Evolutionary conservation across 2,329 filamentous ascomycete genomes (phyloP), one percentile per base, ranked within the genome.

Genomic region (Epichloe amarillans): DNA sequence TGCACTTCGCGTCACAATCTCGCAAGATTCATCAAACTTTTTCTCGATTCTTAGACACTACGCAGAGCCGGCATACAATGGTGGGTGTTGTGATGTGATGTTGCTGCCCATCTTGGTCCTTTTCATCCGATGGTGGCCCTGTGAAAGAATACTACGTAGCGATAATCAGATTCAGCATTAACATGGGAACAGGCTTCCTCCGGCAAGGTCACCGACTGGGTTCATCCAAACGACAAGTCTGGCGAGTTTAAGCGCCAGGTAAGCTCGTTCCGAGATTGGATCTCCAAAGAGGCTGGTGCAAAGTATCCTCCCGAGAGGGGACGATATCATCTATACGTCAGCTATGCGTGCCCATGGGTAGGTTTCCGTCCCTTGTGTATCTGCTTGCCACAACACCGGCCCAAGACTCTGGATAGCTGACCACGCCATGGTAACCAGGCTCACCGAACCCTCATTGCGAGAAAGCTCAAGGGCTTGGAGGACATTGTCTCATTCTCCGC

Each of bases 311-410:
- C 88, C 1, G 91, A 97, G 70, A 88, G 87, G 69, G 88, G 79
- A 49, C 79, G 93, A 51, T 98, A 98, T 66, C 93, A 98, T 69
- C 80, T 98, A 60, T 98, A 91, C 64, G 84, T 95, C 58, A 91
- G 85, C 61, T 95, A 95, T 68, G 90, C 90, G 6, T 96, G 90
- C 68, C 90, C 90, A 4, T 96, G 90, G 90, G 83, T 74, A 59
- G 49, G 69, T 61, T n/a, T 23, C 30, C 23, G 23, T 21, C 14
- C 12, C 17, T 11, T 15, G 2, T 8, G 12, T 15, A 11, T 19
- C 11, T 7, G 6, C 5, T 35, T n/a, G 2, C 14, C 43, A 19
- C 30, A 30, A 19, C 19, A 36, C n/a, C 14, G 5, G 7, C 26
- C 26, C 26, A 30, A 30, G 26, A 30, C 26, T 30, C 26, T 30